phyloP scores from a whole-genome alignment of 2,329 filamentous ascomycete species.

The Cladophialophora carrionii region DNA sequence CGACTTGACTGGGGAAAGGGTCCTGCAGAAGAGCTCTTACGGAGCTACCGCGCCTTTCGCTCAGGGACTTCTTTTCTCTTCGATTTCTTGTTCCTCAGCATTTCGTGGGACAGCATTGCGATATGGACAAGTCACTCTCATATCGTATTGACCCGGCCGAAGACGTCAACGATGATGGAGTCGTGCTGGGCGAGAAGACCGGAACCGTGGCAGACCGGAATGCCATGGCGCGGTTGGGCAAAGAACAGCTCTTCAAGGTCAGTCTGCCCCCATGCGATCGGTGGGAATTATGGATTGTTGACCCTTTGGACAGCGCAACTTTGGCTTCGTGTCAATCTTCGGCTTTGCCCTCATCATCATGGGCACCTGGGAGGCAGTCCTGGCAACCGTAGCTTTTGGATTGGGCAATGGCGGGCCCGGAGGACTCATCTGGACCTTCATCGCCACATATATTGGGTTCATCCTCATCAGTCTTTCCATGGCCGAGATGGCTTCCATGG shows the following conservation, averaged over 20 bases:
- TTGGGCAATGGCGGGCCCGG: conserved; percentile 56
- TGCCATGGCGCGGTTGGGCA: conserved; percentile 41
- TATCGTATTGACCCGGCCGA: conserved; percentile 21
- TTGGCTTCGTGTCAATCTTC: conserved; percentile 51
- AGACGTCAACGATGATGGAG: conserved; percentile 25
- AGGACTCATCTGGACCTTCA: conserved; percentile 58
- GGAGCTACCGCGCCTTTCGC: neutral
- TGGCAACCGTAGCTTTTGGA: conserved; percentile 43
- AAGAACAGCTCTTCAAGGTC: conserved; percentile 47
- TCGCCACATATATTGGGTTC: conserved; percentile 53
- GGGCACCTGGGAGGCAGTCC: conserved; percentile 50
- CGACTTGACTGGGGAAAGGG: neutral
- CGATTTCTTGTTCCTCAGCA: conserved; percentile 1
- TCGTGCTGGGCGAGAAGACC: conserved; percentile 29
- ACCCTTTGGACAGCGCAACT: conserved; percentile 46
- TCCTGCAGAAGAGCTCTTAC: conserved; percentile 9
- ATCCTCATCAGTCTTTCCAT: conserved; percentile 49
- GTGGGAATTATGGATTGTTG: neutral
- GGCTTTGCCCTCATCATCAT: conserved; percentile 52
- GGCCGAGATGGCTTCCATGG: conserved; percentile 56
- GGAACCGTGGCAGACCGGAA: conserved; percentile 28
- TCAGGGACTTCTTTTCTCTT: neutral
- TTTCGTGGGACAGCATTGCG: neutral
- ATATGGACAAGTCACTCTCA: conserved; percentile 26
- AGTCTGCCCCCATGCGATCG: conserved; percentile 1